These are phyloP conservation scores for Aegilops speltoides DNA, from an alignment of 176 grass and related monocot genomes.

Conservation along the genomic window DNA sequence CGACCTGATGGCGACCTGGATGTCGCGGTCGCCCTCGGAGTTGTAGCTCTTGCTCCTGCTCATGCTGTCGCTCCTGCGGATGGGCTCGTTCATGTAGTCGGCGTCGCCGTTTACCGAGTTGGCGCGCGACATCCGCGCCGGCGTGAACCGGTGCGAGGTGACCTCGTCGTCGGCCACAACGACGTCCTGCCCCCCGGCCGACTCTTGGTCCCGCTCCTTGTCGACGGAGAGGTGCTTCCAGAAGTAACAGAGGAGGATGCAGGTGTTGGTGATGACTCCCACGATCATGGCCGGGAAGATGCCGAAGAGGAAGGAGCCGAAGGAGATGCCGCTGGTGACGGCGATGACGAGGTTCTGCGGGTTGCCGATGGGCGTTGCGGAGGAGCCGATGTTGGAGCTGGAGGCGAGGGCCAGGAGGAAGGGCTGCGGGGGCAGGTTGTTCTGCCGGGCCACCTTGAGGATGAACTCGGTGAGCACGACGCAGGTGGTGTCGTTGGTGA, in stretches of 20 bases:
- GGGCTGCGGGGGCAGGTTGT: slow-evolving; percentile 89
- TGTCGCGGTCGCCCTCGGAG: slow-evolving; percentile 56
- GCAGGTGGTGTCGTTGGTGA: slow-evolving; percentile 98
- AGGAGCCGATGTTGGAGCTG: slow-evolving; percentile 89
- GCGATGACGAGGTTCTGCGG: slow-evolving; percentile 98
- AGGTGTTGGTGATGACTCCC: slow-evolving; percentile 60
- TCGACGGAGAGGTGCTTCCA: slow-evolving; percentile 64
- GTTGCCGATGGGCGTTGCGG: slow-evolving; percentile 90
- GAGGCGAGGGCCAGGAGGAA: slow-evolving; percentile 89
- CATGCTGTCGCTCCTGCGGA: slow-evolving; percentile 39
- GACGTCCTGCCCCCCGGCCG: slow-evolving; percentile 22
- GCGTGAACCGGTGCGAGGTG: slow-evolving; percentile 85
- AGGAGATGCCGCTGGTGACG: slow-evolving; percentile 73
- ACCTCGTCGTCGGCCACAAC: slow-evolving; percentile 65
- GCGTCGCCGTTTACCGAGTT: slow-evolving; percentile 45
- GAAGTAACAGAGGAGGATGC: slow-evolving; percentile 70
- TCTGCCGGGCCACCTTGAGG: slow-evolving; percentile 89
- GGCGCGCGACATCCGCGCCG: slow-evolving; percentile 72
- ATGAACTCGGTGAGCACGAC: slow-evolving; percentile 99
- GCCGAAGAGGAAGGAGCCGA: slow-evolving; percentile 67
- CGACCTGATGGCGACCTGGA: slow-evolving; percentile 50
- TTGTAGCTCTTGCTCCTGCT: slow-evolving; percentile 61
- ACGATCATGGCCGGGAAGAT: slow-evolving; percentile 84
- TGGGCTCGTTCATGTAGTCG: slow-evolving; percentile 37
- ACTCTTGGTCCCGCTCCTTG: slow-evolving; percentile 34